phyloP scores from a whole-genome alignment of 2,329 filamentous ascomycete genomes.

The Clarireedia sp. region DNA sequence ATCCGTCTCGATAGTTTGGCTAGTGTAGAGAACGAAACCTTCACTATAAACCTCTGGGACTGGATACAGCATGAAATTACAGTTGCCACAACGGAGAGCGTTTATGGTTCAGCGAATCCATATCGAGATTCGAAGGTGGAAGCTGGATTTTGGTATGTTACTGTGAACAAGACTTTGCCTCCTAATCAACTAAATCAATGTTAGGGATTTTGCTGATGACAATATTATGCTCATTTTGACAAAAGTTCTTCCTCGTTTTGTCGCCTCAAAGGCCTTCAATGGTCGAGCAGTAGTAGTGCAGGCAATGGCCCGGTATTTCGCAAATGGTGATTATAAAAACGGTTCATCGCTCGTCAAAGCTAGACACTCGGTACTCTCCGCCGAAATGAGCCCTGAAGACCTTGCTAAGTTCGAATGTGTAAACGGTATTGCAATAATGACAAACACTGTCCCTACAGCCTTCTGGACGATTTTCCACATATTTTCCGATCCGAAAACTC shows the following conservation, averaged over 20 bases:
- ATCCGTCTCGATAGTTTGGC: background rate
- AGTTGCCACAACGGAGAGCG: background rate
- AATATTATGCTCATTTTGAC: background rate
- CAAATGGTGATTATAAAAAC: background rate
- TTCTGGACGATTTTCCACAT: slow-evolving; percentile 2
- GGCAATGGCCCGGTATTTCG: background rate
- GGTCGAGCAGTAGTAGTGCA: background rate
- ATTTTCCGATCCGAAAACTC: background rate
- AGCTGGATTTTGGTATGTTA: slow-evolving; percentile 4
- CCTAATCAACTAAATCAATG: background rate
- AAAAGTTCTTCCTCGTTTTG: background rate
- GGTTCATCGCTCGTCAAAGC: background rate
- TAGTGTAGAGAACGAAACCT: background rate
- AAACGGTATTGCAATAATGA: background rate
- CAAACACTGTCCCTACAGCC: background rate
- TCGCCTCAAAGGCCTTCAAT: background rate
- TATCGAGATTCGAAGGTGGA: slow-evolving; percentile 3
- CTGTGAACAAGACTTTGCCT: too few species aligned
- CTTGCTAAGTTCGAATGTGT: background rate
- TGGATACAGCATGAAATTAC: slow-evolving; percentile 6
- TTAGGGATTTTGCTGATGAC: background rate
- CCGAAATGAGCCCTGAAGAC: background rate
- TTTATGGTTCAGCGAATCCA: slow-evolving; percentile 2
- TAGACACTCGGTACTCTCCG: background rate
- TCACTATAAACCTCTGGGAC: background rate